A percentile compares a stretch with the other conserved stretches of the same genome.
These are phyloP conservation scores for Quercus berberidifolia DNA, from an alignment of 306 rosid species.

Conservation along the genomic window DNA sequence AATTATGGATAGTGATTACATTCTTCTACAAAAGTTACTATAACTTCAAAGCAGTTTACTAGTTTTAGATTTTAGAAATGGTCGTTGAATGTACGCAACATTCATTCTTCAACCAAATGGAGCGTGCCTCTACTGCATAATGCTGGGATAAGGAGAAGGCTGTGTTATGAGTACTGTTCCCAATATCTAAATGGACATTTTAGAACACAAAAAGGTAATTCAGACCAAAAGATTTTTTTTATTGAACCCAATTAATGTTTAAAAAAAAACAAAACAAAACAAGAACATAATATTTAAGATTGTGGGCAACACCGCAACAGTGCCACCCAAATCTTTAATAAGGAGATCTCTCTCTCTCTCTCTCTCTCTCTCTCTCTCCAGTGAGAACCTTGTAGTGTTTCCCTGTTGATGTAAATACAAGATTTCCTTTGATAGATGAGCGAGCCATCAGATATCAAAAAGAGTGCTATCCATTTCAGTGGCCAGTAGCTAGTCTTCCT, in stretches of 20 bases:
- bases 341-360: background rate
- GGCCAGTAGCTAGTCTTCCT: constrained; percentile 21
- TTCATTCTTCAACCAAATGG: background rate
- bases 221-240: background rate
- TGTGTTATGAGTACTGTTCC: too few species aligned
- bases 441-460: background rate
- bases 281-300: background rate
- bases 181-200: too few species aligned
- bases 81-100: background rate
- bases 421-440: background rate
- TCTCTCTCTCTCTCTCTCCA: background rate
- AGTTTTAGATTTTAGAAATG: background rate
- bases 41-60: background rate
- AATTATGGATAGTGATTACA: background rate
- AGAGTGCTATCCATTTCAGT: background rate
- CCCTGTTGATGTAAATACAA: background rate
- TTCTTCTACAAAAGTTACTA: background rate
- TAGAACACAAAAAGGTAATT: background rate
- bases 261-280: background rate
- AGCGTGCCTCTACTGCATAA: too few species aligned
- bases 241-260: background rate
- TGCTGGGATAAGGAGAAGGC: too few species aligned
- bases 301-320: background rate
- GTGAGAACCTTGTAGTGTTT: background rate
- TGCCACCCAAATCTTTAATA: background rate